Base-by-base conservation (phyloP, 305 asterid species). In the Solanum aculeatissimum region DNA sequence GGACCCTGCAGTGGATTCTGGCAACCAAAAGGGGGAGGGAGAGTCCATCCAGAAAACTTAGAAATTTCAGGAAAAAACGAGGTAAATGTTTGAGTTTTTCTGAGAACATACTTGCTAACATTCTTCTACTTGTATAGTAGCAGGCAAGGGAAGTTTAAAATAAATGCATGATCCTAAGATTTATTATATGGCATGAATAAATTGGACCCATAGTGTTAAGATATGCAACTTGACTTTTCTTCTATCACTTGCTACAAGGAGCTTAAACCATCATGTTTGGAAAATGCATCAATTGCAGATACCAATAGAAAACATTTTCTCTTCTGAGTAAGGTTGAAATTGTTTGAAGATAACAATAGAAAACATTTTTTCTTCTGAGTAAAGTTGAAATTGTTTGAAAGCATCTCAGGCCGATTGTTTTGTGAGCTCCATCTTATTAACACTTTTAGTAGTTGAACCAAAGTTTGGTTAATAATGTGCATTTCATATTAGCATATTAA, bases 1-100 rank as follows among this genome's bases (percentile, higher is more conserved):
- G 94, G 87, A 86, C 90, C 96, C 98, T 92, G 99, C 85, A 92
- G 84, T 74, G 84, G 86, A 88, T 90, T 91, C 94, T 90, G 94
- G 6, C 65, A 51, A 77, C 45, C 82, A 77, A 18, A 62, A 27
- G 45, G 16, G 45, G 88, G 87, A 87, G 92, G 87, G 82, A 86
- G 86, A 58, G 80, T 86, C 90, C 92, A 70, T 27, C 84, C 89
- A 91, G 81, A 90, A 86, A 89, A 89, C 89, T 88, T 80, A 89
- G 83, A 87, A 88, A 89, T 87, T 89, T 91, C 88, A 81, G 65
- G 82, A 23, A 49, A 68, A 71, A 82, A 49, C 86, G 80, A 42
- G 42, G 85, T 74, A 74, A 74, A 45, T 12, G 3, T 47, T 47
- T 14, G 18, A 77, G 63, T 27, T 77, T 29, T 29, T 10, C 4